These are phyloP conservation scores for Lepidium sativum DNA, from an alignment of 345 rosid genomes.

Conservation along the genomic window DNA sequence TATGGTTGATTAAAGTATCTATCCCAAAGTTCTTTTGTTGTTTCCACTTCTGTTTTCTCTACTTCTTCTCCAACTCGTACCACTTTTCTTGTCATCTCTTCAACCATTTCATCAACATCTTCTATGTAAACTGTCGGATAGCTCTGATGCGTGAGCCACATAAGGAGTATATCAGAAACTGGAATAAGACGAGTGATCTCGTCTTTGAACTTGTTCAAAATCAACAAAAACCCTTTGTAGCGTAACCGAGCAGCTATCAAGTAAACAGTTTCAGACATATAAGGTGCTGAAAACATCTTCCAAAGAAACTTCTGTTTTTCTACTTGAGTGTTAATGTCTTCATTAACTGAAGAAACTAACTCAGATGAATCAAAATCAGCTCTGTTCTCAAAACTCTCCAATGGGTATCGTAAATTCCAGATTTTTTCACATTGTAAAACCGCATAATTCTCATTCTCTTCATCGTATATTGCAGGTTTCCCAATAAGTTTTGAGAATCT, in stretches of 20 bases:
- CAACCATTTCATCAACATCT: constrained; percentile 55
- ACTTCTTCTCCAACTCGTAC: constrained; percentile 41
- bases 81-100: constrained; percentile 32
- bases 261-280: constrained; percentile 54
- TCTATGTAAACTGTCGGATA: constrained; percentile 64
- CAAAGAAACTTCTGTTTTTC: constrained; percentile 39
- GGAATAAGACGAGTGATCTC: constrained; percentile 47
- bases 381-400: constrained; percentile 73
- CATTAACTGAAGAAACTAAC: constrained; percentile 10
- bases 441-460: constrained; percentile 77
- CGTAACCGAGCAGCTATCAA: constrained; percentile 67
- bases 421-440: constrained; percentile 53
- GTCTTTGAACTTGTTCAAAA: constrained; percentile 40
- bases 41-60: constrained; percentile 41
- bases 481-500: constrained; percentile 75
- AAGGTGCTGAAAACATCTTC: constrained; percentile 57
- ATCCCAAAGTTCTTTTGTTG: constrained; percentile 56
- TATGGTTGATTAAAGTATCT: constrained; percentile 61
- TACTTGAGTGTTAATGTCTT: constrained; percentile 41
- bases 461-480: constrained; percentile 63
- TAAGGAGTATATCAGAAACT: constrained; percentile 56
- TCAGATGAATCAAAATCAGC: constrained; percentile 31
- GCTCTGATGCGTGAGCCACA: constrained; percentile 87
- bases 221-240: constrained; percentile 58
- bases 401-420: constrained; percentile 52